phyloP scores from a whole-genome alignment of 2,329 filamentous ascomycete genomes.

The Cercospora janseana region DNA sequence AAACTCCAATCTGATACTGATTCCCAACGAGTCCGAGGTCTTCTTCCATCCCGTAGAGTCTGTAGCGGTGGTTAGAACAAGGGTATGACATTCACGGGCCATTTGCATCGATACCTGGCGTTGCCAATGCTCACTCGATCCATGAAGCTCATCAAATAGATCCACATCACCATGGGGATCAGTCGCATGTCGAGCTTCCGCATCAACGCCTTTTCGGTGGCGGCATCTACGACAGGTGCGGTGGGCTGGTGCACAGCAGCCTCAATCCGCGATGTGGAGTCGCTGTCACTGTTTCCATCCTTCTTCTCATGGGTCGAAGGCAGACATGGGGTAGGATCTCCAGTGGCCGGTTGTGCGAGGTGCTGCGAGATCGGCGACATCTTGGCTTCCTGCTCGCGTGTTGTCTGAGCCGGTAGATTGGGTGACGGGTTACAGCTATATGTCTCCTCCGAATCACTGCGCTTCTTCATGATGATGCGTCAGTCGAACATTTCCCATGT shows the following conservation, averaged over 20 bases:
- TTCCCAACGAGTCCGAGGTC: conserved; percentile 15
- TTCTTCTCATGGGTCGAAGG: not conserved
- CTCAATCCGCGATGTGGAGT: not conserved
- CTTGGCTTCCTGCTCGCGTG: conserved; percentile 1
- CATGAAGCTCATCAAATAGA: conserved; percentile 76
- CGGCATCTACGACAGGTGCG: not conserved
- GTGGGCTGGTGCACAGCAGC: not conserved
- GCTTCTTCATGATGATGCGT: not conserved
- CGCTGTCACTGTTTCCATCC: not conserved
- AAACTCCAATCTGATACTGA: conserved; percentile 20
- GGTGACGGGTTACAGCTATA: too few relatives aligned
- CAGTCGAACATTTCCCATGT: not conserved
- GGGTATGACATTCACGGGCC: not conserved
- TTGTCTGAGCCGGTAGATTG: too few relatives aligned
- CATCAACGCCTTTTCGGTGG: conserved; percentile 49
- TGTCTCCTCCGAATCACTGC: too few relatives aligned
- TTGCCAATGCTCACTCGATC: conserved; percentile 37
- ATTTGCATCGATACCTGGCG: not conserved
- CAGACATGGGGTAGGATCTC: not conserved
- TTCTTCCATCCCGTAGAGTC: conserved; percentile 14
- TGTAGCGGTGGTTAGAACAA: not conserved
- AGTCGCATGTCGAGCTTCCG: conserved; percentile 68
- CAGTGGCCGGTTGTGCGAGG: not conserved
- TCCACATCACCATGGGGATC: conserved; percentile 66
- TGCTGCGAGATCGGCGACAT: not conserved